Evolutionary conservation across 1,284 basidiomycete species (phyloP).

Genomic region (Cryptococcus sp.): DNA sequence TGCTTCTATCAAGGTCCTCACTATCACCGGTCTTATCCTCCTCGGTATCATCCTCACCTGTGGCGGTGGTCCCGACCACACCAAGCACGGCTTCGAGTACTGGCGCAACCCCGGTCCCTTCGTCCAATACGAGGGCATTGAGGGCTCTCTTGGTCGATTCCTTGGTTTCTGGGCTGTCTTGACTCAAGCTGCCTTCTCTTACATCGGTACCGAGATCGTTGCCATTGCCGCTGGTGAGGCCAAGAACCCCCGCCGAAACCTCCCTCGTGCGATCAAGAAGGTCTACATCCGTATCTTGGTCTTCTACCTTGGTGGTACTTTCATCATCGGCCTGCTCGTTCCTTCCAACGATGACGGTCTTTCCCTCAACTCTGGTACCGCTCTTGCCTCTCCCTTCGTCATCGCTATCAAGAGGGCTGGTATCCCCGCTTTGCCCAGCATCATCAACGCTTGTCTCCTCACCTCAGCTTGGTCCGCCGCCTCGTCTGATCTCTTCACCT

Average conservation of each 20-base stretch:
- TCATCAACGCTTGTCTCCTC: conserved; percentile 66
- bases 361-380: conserved; percentile 60
- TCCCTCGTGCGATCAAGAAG: conserved; percentile 71
- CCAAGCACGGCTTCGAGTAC: conserved; percentile 52
- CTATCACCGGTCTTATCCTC: conserved; percentile 59
- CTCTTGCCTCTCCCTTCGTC: conserved; percentile 78
- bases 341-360: conserved; percentile 66
- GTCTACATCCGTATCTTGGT: conserved; percentile 72
- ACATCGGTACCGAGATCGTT: conserved; percentile 51
- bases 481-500: conserved; percentile 60
- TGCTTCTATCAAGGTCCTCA: conserved; percentile 75
- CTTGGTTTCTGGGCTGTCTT: conserved; percentile 59
- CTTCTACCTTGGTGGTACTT: conserved; percentile 66
- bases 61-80: conserved; percentile 51
- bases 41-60: conserved; percentile 65
- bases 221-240: conserved; percentile 55
- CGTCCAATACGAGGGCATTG: conserved; percentile 48
- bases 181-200: conserved; percentile 51
- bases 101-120: conserved; percentile 57
- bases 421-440: conserved; percentile 70
- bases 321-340: conserved; percentile 74
- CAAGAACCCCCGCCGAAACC: conserved; percentile 69
- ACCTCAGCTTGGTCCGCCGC: conserved; percentile 61
- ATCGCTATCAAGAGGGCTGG: conserved; percentile 68
- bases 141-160: conserved; percentile 54